Percentiles rank a stretch among this genome's conserved stretches.
Evolutionary conservation across 345 rosid genomes (phyloP).

Genomic region (Populus ilicifolia): DNA sequence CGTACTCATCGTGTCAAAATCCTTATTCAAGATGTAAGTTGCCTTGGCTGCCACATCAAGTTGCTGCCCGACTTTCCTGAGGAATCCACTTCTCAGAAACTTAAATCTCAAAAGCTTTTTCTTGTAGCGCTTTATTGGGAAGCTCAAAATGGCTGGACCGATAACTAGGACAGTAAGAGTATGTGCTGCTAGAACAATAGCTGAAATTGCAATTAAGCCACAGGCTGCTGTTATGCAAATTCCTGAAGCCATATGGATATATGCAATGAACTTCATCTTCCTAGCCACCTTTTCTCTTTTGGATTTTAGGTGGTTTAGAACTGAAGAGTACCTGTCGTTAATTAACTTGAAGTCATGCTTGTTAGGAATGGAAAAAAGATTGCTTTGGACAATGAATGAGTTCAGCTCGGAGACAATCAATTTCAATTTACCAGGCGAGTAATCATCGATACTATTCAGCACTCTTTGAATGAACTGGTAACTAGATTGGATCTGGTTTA

Average conservation of each 20-base stretch:
- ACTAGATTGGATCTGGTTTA: slow-evolving; percentile 22
- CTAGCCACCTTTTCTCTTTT: slow-evolving; percentile 32
- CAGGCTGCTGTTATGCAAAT: slow-evolving; percentile 35
- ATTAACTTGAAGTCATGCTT: slow-evolving; percentile 30
- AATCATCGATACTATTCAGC: slow-evolving; percentile 18
- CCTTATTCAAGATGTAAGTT: slow-evolving; percentile 40
- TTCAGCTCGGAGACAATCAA: slow-evolving; percentile 13
- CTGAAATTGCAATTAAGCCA: slow-evolving; percentile 25
- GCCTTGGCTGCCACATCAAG: slow-evolving; percentile 42
- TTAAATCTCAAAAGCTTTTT: slow-evolving; percentile 16
- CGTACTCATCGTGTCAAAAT: slow-evolving; percentile 45
- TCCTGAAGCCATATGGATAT: slow-evolving; percentile 24
- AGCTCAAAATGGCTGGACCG: slow-evolving; percentile 32
- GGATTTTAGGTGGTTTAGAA: slow-evolving; percentile 23
- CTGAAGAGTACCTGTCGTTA: slow-evolving; percentile 22
- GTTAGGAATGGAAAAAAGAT: slow-evolving; percentile 31
- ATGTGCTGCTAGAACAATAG: slow-evolving; percentile 36
- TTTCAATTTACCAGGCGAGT: slow-evolving; percentile 6
- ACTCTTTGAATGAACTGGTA: slow-evolving; percentile 19
- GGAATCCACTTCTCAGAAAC: slow-evolving; percentile 19
- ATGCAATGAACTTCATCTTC: slow-evolving; percentile 27
- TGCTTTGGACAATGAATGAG: slow-evolving; percentile 15
- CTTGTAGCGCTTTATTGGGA: slow-evolving; percentile 25
- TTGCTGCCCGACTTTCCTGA: slow-evolving; percentile 28
- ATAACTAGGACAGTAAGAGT: slow-evolving; percentile 26